Evolutionary conservation across 106 monocot species (phyloP).

Genomic region (Platanthera zijinensis): DNA sequence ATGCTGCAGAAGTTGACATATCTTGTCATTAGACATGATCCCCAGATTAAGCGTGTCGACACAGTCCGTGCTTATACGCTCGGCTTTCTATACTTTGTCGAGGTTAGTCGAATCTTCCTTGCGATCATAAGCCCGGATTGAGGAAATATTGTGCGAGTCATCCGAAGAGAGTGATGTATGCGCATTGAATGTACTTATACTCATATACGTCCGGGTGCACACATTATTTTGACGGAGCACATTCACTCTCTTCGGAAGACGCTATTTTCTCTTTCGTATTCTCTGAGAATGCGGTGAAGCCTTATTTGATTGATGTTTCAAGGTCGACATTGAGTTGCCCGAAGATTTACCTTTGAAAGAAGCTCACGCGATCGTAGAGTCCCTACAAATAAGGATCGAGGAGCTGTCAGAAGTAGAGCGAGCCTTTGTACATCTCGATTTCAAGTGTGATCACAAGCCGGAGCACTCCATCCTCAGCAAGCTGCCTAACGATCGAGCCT

Average conservation of each 20-base stretch:
- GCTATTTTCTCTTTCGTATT: neutral
- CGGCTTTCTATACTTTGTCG: conserved; percentile 95
- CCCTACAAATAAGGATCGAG: conserved; percentile 82
- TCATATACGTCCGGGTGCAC: no score
- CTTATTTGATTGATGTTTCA: neutral
- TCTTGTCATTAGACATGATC: conserved; percentile 70
- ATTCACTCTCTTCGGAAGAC: neutral
- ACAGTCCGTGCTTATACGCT: conserved; percentile 95
- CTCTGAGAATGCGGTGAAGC: neutral
- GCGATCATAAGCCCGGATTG: neutral
- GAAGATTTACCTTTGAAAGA: conserved; percentile 71
- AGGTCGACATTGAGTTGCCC: conserved; percentile 75
- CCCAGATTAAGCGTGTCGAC: conserved; percentile 70
- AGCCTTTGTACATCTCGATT: conserved; percentile 91
- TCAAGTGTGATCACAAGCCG: conserved; percentile 79
- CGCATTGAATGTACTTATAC: no score
- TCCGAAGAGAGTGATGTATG: no score
- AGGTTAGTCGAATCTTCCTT: conserved; percentile 37
- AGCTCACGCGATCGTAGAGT: conserved; percentile 78
- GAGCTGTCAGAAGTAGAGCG: conserved; percentile 81
- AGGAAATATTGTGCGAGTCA: no score
- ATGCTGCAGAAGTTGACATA: conserved; percentile 93
- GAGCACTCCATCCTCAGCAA: conserved; percentile 69
- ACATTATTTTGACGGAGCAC: neutral
- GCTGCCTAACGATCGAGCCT: conserved; percentile 37